A percentile compares a stretch with the other conserved stretches of the same genome.
These are phyloP conservation scores for Colletotrichum scovillei DNA, from an alignment of 2,329 filamentous ascomycete species.

Conservation along the genomic window DNA sequence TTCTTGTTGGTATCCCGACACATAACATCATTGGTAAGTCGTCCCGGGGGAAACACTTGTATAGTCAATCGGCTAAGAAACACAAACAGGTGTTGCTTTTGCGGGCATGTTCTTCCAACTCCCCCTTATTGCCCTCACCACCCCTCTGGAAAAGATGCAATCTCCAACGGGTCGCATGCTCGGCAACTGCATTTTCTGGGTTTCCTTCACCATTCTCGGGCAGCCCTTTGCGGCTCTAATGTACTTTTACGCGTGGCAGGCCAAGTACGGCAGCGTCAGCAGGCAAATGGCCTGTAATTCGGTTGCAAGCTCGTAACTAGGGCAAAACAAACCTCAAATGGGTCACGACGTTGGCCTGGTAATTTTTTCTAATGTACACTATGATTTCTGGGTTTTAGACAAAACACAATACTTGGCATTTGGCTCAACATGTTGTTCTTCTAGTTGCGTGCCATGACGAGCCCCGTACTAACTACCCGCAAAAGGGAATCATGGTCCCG, in stretches of 20 bases:
- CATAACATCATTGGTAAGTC: slow-evolving; percentile 87
- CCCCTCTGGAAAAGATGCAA: slow-evolving; percentile 82
- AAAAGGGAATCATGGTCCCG: slow-evolving; percentile 82
- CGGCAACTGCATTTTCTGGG: slow-evolving; percentile 96
- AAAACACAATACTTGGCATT: not conserved
- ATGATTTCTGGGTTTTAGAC: not conserved
- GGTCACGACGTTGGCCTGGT: not conserved
- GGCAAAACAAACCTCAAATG: not conserved
- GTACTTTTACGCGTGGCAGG: slow-evolving; percentile 99
- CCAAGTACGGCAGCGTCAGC: slow-evolving; percentile 90
- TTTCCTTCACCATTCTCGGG: slow-evolving; percentile 94
- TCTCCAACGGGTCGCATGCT: slow-evolving; percentile 81
- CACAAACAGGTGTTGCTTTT: slow-evolving; percentile 83
- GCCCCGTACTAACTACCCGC: slow-evolving; percentile 8
- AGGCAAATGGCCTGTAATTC: slow-evolving; percentile 43
- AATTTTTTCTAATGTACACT: not conserved
- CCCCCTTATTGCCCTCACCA: slow-evolving; percentile 85
- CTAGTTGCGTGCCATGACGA: too few species aligned
- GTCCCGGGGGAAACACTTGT: too few species aligned
- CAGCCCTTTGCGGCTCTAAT: slow-evolving; percentile 92
- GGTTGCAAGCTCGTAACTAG: not conserved
- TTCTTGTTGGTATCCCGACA: slow-evolving; percentile 92
- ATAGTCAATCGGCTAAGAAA: not conserved
- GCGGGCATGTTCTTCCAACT: slow-evolving; percentile 94
- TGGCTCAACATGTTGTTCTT: not conserved